Evolutionary conservation across 2,329 filamentous ascomycete genomes (phyloP), one percentile per base, ranked within the genome.

Genomic region (Arthrobotrys entomopaga): DNA sequence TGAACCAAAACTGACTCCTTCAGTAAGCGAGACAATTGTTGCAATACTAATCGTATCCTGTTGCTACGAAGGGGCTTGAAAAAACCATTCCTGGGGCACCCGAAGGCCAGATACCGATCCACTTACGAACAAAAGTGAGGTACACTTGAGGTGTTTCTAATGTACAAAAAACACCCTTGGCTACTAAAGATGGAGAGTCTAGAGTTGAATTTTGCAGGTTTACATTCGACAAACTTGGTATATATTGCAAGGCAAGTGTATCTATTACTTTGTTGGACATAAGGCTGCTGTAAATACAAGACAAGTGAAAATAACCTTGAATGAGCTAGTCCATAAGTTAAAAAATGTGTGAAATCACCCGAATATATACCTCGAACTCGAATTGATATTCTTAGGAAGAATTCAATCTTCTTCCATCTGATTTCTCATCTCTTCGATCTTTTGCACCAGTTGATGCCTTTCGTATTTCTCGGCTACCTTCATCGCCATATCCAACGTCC

Each of bases 401-500:
- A 24, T n/a, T 42, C 85, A 83, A 75, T 88, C 86, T 16, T 87
- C 89, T 19, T 87, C 87, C 80, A 87, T 82, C 7, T 87, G 88
- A 71, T 85, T 84, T 46, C 89, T 82, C 78, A 95, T 79, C 80
- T 96, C 91, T 59, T 89, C 86, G 79, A 99, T 98, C 87, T 98
- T 98, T 79, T 94, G 92, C 48, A 90, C 90, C 78, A 99, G 82
- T 24, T 97, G 87, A 46, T 87, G 86, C 74, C 91, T 85, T 8
- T 91, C 91, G 83, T 96, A 99, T 78, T 94, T 85, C 80, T 90
- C 88, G 7, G 95, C 95, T 57, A 99, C 88, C 85, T 96, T 97
- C 66, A 89, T 88, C 0, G 95, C 95, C 3, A 94, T 91, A 81
- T 97, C 93, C 69, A 97, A 82, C 91, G 97, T 97, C 81, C 91